These are phyloP conservation scores for Globisporangium carolinianum DNA, from an alignment of 352 stramenopile genomes.

Conservation along the genomic window DNA sequence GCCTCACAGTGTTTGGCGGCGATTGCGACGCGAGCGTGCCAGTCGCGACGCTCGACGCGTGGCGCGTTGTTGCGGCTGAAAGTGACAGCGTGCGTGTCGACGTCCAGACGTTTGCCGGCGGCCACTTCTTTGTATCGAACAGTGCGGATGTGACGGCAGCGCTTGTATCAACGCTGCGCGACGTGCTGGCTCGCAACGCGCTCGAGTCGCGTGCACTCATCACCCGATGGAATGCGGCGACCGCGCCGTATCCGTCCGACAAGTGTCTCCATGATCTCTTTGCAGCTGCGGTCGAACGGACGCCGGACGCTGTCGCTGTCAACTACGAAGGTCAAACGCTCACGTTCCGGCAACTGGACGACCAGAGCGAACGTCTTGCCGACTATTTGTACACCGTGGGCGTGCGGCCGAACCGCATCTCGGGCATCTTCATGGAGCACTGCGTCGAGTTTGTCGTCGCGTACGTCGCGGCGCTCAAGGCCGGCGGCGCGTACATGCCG, in stretches of 20 bases:
- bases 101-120: slow-evolving; percentile 41
- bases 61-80: slow-evolving; percentile 20
- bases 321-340: slow-evolving; percentile 62
- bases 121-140: slow-evolving; percentile 45
- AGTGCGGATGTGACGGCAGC: slow-evolving; percentile 25
- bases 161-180: slow-evolving; percentile 31
- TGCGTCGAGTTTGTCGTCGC: slow-evolving; percentile 88
- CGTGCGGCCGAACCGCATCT: slow-evolving; percentile 63
- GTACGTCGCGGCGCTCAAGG: slow-evolving; percentile 89
- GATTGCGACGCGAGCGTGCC: slow-evolving; percentile 31
- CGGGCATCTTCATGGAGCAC: slow-evolving; percentile 89
- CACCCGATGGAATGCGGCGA: slow-evolving; percentile 40
- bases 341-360: slow-evolving; percentile 64
- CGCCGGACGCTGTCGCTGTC: slow-evolving; percentile 60
- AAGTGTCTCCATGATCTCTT: slow-evolving; percentile 85
- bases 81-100: slow-evolving; percentile 16
- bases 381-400: slow-evolving; percentile 58
- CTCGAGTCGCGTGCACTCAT: slow-evolving; percentile 44
- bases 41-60: slow-evolving; percentile 26
- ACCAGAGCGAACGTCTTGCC: slow-evolving; percentile 55
- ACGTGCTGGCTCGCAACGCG: slow-evolving; percentile 24
- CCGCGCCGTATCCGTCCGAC: slow-evolving; percentile 48
- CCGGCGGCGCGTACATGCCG: slow-evolving; percentile 88
- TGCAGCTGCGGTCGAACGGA: slow-evolving; percentile 45
- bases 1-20: slow-evolving; percentile 51